Conservation (phyloP, 179 eudicot genomes). For the Beta macrorhiza region DNA sequence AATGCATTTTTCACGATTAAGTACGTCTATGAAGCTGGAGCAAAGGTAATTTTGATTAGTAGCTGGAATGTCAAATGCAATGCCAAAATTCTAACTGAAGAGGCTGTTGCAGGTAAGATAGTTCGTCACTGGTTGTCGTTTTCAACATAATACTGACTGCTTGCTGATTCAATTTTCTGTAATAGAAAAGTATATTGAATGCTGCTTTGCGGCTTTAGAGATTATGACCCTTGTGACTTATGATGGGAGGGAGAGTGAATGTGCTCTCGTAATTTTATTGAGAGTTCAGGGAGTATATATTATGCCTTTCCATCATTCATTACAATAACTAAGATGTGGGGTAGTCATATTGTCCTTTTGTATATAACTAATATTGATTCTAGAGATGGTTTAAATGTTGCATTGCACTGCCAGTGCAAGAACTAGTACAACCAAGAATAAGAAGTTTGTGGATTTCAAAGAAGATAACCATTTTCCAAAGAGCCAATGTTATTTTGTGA, state of each 20-base stretch:
- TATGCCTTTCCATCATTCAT: background rate
- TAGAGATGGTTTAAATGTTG: background rate
- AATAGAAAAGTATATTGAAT: background rate
- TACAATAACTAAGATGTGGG: background rate
- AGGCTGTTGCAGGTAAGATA: conserved; percentile 58
- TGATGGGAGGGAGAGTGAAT: background rate
- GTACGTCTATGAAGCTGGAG: conserved; percentile 55
- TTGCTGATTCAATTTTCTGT: background rate
- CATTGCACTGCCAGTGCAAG: background rate
- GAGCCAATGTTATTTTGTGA: background rate
- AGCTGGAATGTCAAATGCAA: conserved; percentile 49
- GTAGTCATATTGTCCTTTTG: background rate
- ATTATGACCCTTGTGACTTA: background rate
- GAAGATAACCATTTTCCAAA: background rate
- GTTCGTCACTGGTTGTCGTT: background rate
- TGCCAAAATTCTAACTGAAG: conserved; percentile 38
- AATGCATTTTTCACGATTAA: conserved; percentile 56
- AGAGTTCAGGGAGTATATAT: background rate
- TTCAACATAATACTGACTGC: background rate
- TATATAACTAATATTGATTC: background rate
- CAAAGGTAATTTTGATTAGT: conserved; percentile 56
- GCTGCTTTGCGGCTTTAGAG: background rate
- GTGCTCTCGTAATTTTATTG: background rate
- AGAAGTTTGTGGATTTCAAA: background rate
- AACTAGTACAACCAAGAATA: background rate